Percentiles rank a stretch among this genome's conserved stretches.
These are phyloP conservation scores for Plasmodium malariae DNA, from an alignment of 169 alveolate genomes.

Conservation along the genomic window DNA sequence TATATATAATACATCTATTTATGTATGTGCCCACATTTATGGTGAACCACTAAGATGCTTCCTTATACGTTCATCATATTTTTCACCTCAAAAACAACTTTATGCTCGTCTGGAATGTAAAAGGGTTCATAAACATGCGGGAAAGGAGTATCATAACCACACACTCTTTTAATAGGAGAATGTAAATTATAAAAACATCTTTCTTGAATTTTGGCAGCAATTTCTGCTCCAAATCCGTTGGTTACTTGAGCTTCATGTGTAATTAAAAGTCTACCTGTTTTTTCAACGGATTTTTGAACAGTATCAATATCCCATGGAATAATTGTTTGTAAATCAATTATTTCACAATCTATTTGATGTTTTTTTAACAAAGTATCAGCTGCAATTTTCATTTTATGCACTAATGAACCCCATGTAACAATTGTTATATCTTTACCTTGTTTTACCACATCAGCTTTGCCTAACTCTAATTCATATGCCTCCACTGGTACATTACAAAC, in stretches of 20 bases:
- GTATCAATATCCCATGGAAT: constrained; percentile 97
- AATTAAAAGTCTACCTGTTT: constrained; percentile 94
- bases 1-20: not conserved
- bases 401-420: constrained; percentile 92
- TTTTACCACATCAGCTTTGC: constrained; percentile 94
- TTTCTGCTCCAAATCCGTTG: constrained; percentile 95
- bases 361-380: constrained; percentile 91
- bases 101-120: constrained; percentile 94
- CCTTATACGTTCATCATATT: constrained; percentile 83
- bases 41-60: too few relatives aligned
- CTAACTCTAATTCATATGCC: constrained; percentile 93
- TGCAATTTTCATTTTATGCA: constrained; percentile 90
- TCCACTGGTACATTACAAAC: constrained; percentile 94
- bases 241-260: constrained; percentile 97
- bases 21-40: constrained; percentile 25
- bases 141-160: constrained; percentile 98
- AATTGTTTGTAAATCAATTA: constrained; percentile 96
- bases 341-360: constrained; percentile 92
- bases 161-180: constrained; percentile 95
- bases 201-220: constrained; percentile 93
- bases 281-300: constrained; percentile 92
- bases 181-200: constrained; percentile 94
- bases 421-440: constrained; percentile 94
- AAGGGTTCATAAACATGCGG: constrained; percentile 95
- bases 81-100: constrained; percentile 91